These are phyloP conservation scores for Talaromyces sp. DNA, from an alignment of 2,329 filamentous ascomycete species.

Conservation along the genomic window DNA sequence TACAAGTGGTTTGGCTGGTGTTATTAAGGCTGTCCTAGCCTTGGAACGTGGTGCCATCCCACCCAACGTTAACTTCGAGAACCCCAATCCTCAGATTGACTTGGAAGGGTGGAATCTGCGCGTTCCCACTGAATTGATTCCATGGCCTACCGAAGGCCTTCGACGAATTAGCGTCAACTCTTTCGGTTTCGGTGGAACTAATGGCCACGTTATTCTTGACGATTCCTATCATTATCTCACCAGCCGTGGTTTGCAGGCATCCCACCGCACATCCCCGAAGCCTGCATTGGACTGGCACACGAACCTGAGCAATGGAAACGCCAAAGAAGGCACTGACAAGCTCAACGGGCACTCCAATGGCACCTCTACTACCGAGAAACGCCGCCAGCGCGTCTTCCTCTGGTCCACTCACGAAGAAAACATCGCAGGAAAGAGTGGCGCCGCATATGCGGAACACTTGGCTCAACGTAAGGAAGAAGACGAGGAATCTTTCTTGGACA, in stretches of 20 bases:
- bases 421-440: background rate
- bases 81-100: slow-evolving; percentile 8
- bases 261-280: background rate
- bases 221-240: background rate
- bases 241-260: background rate
- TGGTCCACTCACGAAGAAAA: background rate
- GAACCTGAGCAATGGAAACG: background rate
- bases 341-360: background rate
- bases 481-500: background rate
- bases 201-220: slow-evolving; percentile 12
- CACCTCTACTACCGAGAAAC: background rate
- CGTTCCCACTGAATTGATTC: slow-evolving; percentile 14
- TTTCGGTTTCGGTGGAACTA: slow-evolving; percentile 10
- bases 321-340: background rate
- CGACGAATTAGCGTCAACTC: slow-evolving; percentile 14
- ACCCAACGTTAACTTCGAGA: slow-evolving; percentile 8
- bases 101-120: slow-evolving; percentile 10
- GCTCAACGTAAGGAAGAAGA: background rate
- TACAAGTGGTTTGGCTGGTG: slow-evolving; percentile 9
- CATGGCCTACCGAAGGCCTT: background rate
- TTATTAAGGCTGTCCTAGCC: slow-evolving; percentile 9
- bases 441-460: background rate
- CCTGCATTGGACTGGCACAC: background rate
- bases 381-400: background rate
- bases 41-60: slow-evolving; percentile 12